Percentiles rank a stretch among this genome's conserved stretches.
Evolutionary conservation across 352 stramenopile species (phyloP).

Genomic region (Phytophthora nicotianae): DNA sequence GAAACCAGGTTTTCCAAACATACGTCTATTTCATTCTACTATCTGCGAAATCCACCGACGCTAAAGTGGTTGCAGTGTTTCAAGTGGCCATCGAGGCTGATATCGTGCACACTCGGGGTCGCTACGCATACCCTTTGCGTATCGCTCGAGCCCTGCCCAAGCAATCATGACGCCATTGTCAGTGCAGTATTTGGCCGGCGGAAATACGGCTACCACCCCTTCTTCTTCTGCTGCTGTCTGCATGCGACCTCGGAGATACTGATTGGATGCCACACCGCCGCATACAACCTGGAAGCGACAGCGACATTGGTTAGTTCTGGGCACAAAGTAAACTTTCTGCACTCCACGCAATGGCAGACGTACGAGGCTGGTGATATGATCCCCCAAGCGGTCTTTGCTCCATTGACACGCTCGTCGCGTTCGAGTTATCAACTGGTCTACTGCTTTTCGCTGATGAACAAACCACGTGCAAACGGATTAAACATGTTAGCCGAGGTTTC

Average conservation of each 20-base stretch:
- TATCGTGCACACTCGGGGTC: slow-evolving; percentile 62
- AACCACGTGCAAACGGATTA: neutral
- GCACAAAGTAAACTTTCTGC: neutral
- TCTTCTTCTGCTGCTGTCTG: slow-evolving; percentile 59
- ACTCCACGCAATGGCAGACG: slow-evolving; percentile 9
- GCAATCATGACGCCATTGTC: slow-evolving; percentile 98
- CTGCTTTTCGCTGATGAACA: slow-evolving; percentile 42
- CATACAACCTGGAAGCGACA: slow-evolving; percentile 86
- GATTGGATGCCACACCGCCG: slow-evolving; percentile 97
- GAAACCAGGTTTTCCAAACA: neutral
- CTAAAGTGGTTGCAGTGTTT: slow-evolving; percentile 58
- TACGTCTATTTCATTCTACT: neutral
- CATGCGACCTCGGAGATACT: slow-evolving; percentile 91
- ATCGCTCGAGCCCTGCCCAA: slow-evolving; percentile 91
- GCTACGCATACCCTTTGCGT: slow-evolving; percentile 58
- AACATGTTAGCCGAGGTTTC: neutral
- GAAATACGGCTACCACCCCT: slow-evolving; percentile 52
- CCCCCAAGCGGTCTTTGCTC: slow-evolving; percentile 58
- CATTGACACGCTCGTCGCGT: slow-evolving; percentile 90
- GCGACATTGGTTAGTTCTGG: neutral
- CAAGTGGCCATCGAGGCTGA: slow-evolving; percentile 76
- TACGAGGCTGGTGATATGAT: slow-evolving; percentile 79
- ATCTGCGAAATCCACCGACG: neutral
- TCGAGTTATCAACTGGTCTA: slow-evolving; percentile 71
- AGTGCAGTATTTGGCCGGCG: slow-evolving; percentile 93